These are phyloP conservation scores for Peltaster fructicola DNA, from an alignment of 2,329 filamentous ascomycete species.

Conservation along the genomic window DNA sequence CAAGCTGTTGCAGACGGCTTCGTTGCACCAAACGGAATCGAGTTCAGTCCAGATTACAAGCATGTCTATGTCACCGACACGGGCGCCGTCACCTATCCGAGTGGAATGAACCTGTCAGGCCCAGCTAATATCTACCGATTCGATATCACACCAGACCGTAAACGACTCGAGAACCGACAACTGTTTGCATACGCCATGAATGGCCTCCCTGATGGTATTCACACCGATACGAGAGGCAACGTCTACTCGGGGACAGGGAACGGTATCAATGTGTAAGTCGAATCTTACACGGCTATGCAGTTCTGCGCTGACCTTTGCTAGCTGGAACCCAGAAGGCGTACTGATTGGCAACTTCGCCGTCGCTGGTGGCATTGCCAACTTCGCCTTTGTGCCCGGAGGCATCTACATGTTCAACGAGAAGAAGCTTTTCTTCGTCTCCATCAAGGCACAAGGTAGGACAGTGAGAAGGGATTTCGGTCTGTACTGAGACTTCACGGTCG, in stretches of 20 bases:
- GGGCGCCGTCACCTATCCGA: conserved; percentile 19
- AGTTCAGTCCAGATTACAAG: conserved; percentile 36
- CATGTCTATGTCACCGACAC: conserved; percentile 40
- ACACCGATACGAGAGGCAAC: conserved; percentile 35
- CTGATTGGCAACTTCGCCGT: conserved; percentile 38
- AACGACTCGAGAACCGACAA: conserved; percentile 19
- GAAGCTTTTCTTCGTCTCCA: conserved; percentile 17
- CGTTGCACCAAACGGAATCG: conserved; percentile 37
- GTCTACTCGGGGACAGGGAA: conserved; percentile 36
- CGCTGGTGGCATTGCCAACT: conserved; percentile 22
- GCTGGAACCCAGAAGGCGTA: conserved; percentile 31
- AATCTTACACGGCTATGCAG: background rate
- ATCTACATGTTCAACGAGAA: conserved; percentile 18
- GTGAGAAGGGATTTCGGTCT: conserved; percentile 17
- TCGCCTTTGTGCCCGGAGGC: conserved; percentile 17
- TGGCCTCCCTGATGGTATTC: conserved; percentile 41
- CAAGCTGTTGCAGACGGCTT: conserved; percentile 41
- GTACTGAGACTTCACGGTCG: no score
- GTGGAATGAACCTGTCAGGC: conserved; percentile 19
- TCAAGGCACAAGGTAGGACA: conserved; percentile 17
- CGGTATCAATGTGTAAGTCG: conserved; percentile 30
- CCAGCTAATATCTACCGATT: conserved; percentile 27
- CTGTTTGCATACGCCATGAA: conserved; percentile 39
- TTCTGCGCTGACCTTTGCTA: conserved; percentile 2
- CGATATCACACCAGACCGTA: conserved; percentile 20